Evolutionary conservation across 495 filamentous ascomycete genomes (phyloP), one percentile per base, ranked within the genome.

Genomic region (Xylaria scruposa): DNA sequence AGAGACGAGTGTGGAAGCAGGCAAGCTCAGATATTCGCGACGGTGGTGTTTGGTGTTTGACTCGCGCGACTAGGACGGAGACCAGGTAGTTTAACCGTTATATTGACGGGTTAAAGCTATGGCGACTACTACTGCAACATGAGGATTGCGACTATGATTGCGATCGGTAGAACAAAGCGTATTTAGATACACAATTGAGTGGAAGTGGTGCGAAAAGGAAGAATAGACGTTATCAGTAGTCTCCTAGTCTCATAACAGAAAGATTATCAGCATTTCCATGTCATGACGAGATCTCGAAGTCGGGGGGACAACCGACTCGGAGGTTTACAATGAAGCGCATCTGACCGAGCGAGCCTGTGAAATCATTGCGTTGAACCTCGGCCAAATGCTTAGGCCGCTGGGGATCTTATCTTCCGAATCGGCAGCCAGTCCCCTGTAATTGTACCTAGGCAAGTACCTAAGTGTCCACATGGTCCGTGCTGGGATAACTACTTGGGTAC

Each of bases 291-390:
- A 61, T 44, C 26, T 70, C 31, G 58, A 62, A 63, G 44, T 40
- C 58, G 68, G 54, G 65, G 19, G 19, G 67, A 69, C 42, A 70
- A 47, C 68, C 58, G 68, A 63, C 58, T 70, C 68, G 68, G 44
- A 51, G 38, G 67, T 61, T 47, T 47, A 51, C 36, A 63, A 24
- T 63, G 68, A 49, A n/a, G 54, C 54, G 58, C 58, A 63, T 62
- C 58, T 53, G 68, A 46, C 68, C 68, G 68, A 69, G 42, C 54
- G 67, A 70, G 68, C 54, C 56, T 62, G 68, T 62, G 54, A 38
- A 64, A 70, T 54, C 68, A 42, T 29, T 53, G 49, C 12, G 31
- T 65, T 59, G 69, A 63, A 71, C 69, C 69, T 71, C 69, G 69
- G 69, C 61, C 69, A 65, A 66, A 19, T 51, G 47, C 36, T 42